A percentile compares a stretch with the other conserved stretches of the same genome.
These are phyloP conservation scores for Botrytis pseudocinerea DNA, from an alignment of 2,329 filamentous ascomycete species.

Conservation along the genomic window DNA sequence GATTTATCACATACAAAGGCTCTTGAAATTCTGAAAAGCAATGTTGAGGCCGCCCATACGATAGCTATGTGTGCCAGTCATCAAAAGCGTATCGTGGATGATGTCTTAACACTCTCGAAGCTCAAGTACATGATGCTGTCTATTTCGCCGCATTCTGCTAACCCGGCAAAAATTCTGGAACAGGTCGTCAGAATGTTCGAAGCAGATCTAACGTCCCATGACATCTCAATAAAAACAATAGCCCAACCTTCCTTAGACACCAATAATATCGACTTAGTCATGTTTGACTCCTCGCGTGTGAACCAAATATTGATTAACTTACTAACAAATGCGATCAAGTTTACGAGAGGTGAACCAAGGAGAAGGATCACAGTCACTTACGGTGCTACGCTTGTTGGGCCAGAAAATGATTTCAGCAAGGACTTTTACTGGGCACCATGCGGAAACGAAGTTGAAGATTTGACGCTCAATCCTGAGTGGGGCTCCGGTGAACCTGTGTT, in stretches of 20 bases:
- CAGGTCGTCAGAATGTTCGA: slow-evolving; percentile 77
- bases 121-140: slow-evolving; percentile 73
- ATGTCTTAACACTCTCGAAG: slow-evolving; percentile 72
- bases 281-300: slow-evolving; percentile 71
- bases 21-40: slow-evolving; percentile 52
- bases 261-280: slow-evolving; percentile 63
- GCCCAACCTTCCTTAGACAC: slow-evolving; percentile 63
- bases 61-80: slow-evolving; percentile 78
- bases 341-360: slow-evolving; percentile 65
- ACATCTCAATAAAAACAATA: slow-evolving; percentile 65
- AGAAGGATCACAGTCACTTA: slow-evolving; percentile 53
- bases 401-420: slow-evolving; percentile 26
- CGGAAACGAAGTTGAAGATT: slow-evolving; percentile 25
- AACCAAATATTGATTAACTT: slow-evolving; percentile 81
- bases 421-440: slow-evolving; percentile 33
- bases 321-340: slow-evolving; percentile 80
- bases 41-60: slow-evolving; percentile 73
- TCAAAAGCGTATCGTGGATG: slow-evolving; percentile 77
- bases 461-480: slow-evolving; percentile 37
- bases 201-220: slow-evolving; percentile 67
- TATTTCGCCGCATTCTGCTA: slow-evolving; percentile 68
- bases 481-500: slow-evolving; percentile 55
- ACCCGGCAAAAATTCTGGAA: slow-evolving; percentile 62
- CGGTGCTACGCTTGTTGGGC: slow-evolving; percentile 28
- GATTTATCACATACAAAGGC: slow-evolving; percentile 40